Percentiles rank a stretch among this genome's conserved stretches.
phyloP scores from a whole-genome alignment of 768 basidiomycete species.

The Punctularia strigosozonata region DNA sequence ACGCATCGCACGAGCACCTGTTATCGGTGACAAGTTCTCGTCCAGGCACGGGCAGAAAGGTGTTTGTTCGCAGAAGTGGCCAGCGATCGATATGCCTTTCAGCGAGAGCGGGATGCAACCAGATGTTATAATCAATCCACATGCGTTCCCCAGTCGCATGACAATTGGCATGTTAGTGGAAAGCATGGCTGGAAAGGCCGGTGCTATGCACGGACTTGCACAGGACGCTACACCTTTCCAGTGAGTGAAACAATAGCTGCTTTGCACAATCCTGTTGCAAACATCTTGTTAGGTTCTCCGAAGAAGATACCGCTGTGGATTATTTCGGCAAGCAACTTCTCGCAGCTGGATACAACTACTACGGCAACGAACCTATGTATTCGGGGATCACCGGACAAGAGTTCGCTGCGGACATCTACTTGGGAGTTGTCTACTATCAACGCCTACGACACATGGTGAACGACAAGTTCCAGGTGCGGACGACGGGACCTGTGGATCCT shows the following conservation, averaged over 20 bases:
- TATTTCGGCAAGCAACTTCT: slow-evolving; percentile 95
- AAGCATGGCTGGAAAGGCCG: slow-evolving; percentile 98
- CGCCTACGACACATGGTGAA: slow-evolving; percentile 98
- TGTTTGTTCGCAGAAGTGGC: slow-evolving; percentile 99
- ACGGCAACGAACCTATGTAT: slow-evolving; percentile 99
- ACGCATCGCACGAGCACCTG: slow-evolving; percentile 86
- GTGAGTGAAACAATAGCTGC: slow-evolving; percentile 31
- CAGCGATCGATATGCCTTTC: slow-evolving; percentile 97
- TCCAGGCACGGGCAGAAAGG: slow-evolving; percentile 99
- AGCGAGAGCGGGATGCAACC: slow-evolving; percentile 98
- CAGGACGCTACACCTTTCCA: slow-evolving; percentile 99
- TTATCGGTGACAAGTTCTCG: slow-evolving; percentile 99
- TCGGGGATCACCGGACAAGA: slow-evolving; percentile 98
- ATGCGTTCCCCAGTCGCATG: slow-evolving; percentile 99
- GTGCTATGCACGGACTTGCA: slow-evolving; percentile 95
- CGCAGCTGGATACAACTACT: slow-evolving; percentile 95
- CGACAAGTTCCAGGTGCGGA: slow-evolving; percentile 99
- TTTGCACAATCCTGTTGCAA: background rate
- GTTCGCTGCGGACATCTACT: slow-evolving; percentile 97
- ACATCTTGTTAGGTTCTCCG: slow-evolving; percentile 58
- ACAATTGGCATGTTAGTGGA: slow-evolving; percentile 99
- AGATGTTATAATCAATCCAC: slow-evolving; percentile 98
- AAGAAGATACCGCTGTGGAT: slow-evolving; percentile 92
- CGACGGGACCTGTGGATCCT: slow-evolving; percentile 93
- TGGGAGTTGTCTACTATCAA: slow-evolving; percentile 98